These are phyloP conservation scores for Flaveria ramosissima DNA, from an alignment of 129 eudicot species.

Conservation along the genomic window DNA sequence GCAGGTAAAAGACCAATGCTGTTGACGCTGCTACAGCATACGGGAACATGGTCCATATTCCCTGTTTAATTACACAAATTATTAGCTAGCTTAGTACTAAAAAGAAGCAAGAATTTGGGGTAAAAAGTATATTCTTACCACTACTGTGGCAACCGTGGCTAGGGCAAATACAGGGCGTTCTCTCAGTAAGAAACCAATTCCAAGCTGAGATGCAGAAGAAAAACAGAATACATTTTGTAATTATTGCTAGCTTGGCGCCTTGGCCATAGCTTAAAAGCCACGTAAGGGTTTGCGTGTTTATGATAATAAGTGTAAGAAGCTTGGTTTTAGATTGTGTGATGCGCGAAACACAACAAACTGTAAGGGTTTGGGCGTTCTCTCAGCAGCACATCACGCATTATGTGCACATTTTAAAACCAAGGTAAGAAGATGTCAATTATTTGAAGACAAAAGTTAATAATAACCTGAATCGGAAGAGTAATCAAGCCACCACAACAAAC, in stretches of 20 bases:
- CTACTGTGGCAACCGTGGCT: conserved; percentile 90
- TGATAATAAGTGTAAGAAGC: conserved; percentile 6
- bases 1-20: conserved; percentile 62
- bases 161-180: conserved; percentile 90
- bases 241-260: conserved; percentile 14
- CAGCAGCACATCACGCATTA: too few species aligned
- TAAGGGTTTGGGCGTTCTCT: too few species aligned
- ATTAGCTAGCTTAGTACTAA: conserved; percentile 5
- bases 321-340: too few species aligned
- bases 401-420: too few species aligned
- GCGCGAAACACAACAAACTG: too few species aligned
- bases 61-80: conserved; percentile 46
- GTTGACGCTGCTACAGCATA: conserved; percentile 78
- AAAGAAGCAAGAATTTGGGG: conserved; percentile 8
- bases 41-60: conserved; percentile 80
- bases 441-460: conserved; percentile 21
- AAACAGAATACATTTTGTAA: conserved; percentile 10
- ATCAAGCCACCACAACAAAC: conserved; percentile 91
- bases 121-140: conserved; percentile 45
- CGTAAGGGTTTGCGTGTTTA: neutral
- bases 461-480: conserved; percentile 90
- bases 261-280: neutral
- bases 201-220: conserved; percentile 56
- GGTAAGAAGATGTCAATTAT: neutral
- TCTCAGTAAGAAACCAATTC: conserved; percentile 76